These are phyloP conservation scores for Exophiala viscosa DNA, from an alignment of 2,329 filamentous ascomycete genomes.

Conservation along the genomic window DNA sequence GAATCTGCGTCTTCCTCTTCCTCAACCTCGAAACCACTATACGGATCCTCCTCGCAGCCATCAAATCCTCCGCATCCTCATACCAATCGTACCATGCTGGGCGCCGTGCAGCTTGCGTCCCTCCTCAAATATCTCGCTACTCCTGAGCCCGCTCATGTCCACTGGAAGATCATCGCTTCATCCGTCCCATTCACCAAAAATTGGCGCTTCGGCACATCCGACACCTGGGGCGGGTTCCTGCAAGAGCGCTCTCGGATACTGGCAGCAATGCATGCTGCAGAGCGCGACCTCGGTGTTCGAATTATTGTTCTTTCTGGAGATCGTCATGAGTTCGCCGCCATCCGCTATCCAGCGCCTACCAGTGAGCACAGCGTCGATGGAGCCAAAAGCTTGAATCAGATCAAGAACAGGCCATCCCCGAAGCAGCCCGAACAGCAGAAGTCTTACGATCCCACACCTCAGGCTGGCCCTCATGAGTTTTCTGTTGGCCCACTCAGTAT, in stretches of 20 bases:
- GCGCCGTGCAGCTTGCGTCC: conserved; percentile 70
- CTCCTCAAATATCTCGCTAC: conserved; percentile 71
- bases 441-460: conserved; percentile 26
- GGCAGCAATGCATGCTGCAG: conserved; percentile 87
- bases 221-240: conserved; percentile 94
- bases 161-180: conserved; percentile 90
- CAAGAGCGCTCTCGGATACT: conserved; percentile 73
- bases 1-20: conserved; percentile 16
- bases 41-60: conserved; percentile 5
- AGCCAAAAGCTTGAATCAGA: conserved; percentile 28
- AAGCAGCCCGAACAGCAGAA: neutral
- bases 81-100: conserved; percentile 75
- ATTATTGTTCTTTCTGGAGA: conserved; percentile 86
- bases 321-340: conserved; percentile 94
- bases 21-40: conserved; percentile 9
- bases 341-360: conserved; percentile 54
- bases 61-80: conserved; percentile 29
- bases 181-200: conserved; percentile 97
- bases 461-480: conserved; percentile 70
- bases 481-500: conserved; percentile 87
- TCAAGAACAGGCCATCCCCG: neutral
- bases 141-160: conserved; percentile 70
- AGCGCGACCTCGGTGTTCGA: conserved; percentile 65
- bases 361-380: neutral
- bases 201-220: conserved; percentile 80